A percentile compares a stretch with the other conserved stretches of the same genome.
Conservation (phyloP, 768 basidiomycete species). For the Dendrothele bispora region DNA sequence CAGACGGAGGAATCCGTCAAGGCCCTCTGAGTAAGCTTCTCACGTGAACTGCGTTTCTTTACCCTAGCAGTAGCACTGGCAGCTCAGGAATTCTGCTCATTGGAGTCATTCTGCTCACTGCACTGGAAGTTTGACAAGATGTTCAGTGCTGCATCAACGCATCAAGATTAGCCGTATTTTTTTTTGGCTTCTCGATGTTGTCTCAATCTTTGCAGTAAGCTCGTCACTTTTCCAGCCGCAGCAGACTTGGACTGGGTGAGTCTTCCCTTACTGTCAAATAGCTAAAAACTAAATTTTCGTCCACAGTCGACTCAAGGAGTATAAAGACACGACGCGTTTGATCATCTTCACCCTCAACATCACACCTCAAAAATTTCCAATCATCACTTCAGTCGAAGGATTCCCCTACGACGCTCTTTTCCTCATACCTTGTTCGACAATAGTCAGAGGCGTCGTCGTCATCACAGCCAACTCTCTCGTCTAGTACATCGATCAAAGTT, state of each 20-base stretch:
- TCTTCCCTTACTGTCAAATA: too few species aligned
- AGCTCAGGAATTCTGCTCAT: too few species aligned
- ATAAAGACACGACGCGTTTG: constrained; percentile 77
- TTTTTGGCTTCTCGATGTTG: too few species aligned
- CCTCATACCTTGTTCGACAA: constrained; percentile 65
- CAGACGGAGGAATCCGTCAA: too few species aligned
- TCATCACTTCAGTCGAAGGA: constrained; percentile 70
- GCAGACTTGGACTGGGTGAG: constrained; percentile 92
- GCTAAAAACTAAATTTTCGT: constrained; percentile 6
- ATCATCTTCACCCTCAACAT: constrained; percentile 87
- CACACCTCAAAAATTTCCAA: constrained; percentile 63
- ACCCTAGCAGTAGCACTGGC: too few species aligned
- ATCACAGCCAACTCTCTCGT: constrained; percentile 78
- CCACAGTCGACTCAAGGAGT: constrained; percentile 76
- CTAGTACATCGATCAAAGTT: constrained; percentile 87
- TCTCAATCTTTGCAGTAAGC: too few species aligned
- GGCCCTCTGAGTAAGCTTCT: too few species aligned
- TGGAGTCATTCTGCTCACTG: too few species aligned
- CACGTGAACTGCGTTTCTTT: too few species aligned
- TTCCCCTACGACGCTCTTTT: constrained; percentile 74
- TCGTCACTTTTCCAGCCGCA: constrained; percentile 83
- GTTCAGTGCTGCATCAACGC: too few species aligned
- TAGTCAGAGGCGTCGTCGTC: constrained; percentile 82
- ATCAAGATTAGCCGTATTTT: too few species aligned
- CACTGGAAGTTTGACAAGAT: too few species aligned